Evolutionary conservation across 2,329 filamentous ascomycete species (phyloP).

Genomic region (Alternaria sp.): DNA sequence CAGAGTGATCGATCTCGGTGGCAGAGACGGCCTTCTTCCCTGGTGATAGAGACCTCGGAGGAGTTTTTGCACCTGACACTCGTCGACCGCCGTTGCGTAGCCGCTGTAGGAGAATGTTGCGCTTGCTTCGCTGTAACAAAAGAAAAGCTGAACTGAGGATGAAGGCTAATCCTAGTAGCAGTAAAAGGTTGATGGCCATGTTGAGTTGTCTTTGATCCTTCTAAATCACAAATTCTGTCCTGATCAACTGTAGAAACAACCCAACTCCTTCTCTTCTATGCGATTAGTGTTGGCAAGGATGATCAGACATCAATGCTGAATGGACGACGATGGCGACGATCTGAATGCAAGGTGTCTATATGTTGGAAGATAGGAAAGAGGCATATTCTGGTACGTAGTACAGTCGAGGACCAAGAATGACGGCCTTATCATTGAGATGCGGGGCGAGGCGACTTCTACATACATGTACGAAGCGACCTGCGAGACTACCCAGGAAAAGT

Average conservation of each 20-base stretch:
- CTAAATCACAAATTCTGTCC: not conserved
- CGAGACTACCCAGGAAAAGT: constrained; percentile 19
- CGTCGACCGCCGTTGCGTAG: constrained; percentile 53
- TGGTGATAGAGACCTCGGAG: constrained; percentile 62
- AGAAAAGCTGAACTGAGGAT: constrained; percentile 35
- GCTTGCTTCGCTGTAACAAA: constrained; percentile 48
- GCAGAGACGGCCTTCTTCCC: constrained; percentile 51
- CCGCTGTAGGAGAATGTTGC: constrained; percentile 51
- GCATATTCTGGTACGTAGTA: not conserved
- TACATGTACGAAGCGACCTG: constrained; percentile 12
- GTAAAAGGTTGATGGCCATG: constrained; percentile 33
- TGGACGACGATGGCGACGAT: not conserved
- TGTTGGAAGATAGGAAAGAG: not conserved
- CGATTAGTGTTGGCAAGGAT: not conserved
- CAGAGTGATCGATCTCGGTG: constrained; percentile 51
- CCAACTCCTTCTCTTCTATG: not conserved
- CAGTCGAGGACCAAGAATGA: not conserved
- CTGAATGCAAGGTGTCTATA: not conserved
- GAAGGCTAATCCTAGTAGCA: constrained; percentile 45
- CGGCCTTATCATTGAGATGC: constrained; percentile 20
- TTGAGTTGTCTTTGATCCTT: not conserved
- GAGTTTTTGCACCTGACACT: constrained; percentile 60
- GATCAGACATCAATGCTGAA: not conserved
- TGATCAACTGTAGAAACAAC: not conserved
- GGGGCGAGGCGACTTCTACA: constrained; percentile 24